Conservation (phyloP, 1,139 yeast genomes). For the Lodderomyces orthopsilosis region DNA sequence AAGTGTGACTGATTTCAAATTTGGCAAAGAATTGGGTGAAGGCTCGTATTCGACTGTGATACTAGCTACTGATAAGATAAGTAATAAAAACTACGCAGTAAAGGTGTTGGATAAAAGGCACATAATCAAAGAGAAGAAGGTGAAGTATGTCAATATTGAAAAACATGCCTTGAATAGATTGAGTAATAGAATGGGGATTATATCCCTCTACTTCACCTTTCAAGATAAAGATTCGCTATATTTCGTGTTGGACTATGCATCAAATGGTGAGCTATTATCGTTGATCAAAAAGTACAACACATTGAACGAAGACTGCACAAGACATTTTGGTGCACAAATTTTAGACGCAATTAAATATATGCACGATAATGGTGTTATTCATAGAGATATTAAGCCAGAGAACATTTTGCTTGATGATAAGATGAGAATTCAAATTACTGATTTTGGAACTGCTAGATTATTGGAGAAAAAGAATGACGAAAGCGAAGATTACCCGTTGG, state of each 20-base stretch:
- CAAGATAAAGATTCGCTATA: constrained; percentile 87
- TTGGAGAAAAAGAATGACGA: constrained; percentile 44
- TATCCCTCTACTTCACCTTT: constrained; percentile 85
- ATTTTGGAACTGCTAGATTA: constrained; percentile 76
- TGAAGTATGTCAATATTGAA: constrained; percentile 94
- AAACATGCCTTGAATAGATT: constrained; percentile 86
- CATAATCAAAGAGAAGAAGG: constrained; percentile 91
- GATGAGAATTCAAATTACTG: constrained; percentile 69
- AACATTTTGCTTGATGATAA: constrained; percentile 65
- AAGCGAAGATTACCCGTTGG: constrained; percentile 42
- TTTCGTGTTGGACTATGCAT: constrained; percentile 89
- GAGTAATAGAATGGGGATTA: constrained; percentile 71
- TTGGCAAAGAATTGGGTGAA: constrained; percentile 86
- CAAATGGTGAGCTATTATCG: constrained; percentile 86
- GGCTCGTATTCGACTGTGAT: constrained; percentile 96
- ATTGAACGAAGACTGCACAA: constrained; percentile 72
- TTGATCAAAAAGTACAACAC: constrained; percentile 77
- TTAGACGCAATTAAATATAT: constrained; percentile 65
- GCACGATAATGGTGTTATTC: constrained; percentile 77
- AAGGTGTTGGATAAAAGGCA: constrained; percentile 91
- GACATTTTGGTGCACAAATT: constrained; percentile 65
- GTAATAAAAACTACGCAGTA: constrained; percentile 78
- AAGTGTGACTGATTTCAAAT: constrained; percentile 80
- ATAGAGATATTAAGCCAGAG: constrained; percentile 78
- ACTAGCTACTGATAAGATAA: constrained; percentile 75